phyloP scores from a whole-genome alignment of 192 early-diverging fungal genomes.

The Podila epigama region DNA sequence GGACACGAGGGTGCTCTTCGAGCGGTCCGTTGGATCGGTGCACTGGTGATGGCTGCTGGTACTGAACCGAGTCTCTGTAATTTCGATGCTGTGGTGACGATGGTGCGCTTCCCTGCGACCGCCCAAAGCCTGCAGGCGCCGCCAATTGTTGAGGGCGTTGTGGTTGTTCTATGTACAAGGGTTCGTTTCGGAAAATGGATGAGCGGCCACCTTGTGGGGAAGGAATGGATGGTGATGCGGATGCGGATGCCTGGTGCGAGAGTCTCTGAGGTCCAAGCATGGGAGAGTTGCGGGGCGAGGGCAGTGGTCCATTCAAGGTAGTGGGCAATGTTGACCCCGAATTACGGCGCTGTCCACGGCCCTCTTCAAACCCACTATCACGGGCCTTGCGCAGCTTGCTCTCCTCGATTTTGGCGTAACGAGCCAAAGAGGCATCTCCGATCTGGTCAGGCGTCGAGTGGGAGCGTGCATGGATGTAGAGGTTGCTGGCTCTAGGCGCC shows the following conservation, averaged over 20 bases:
- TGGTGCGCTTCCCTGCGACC: neutral
- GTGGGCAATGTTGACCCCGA: slow-evolving; percentile 5
- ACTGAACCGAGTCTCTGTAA: slow-evolving; percentile 3
- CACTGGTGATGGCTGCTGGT: neutral
- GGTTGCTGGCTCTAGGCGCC: slow-evolving; percentile 1
- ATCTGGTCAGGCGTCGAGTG: slow-evolving; percentile 32
- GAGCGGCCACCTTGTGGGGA: slow-evolving; percentile 1
- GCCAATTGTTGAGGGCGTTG: neutral
- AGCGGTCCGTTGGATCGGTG: neutral
- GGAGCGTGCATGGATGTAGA: slow-evolving; percentile 31
- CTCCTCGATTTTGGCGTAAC: slow-evolving; percentile 8
- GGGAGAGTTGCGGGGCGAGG: neutral
- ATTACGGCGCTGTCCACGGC: slow-evolving; percentile 18
- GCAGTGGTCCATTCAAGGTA: neutral
- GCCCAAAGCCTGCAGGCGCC: neutral
- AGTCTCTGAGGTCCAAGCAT: neutral
- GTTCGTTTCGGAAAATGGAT: slow-evolving; percentile 2
- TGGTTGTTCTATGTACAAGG: slow-evolving; percentile 16
- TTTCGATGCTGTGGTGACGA: slow-evolving; percentile 26
- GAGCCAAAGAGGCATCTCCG: slow-evolving; percentile 2
- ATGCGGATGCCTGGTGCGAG: slow-evolving; percentile 2
- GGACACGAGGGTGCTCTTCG: neutral
- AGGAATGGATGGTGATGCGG: neutral
- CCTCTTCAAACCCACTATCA: slow-evolving; percentile 37
- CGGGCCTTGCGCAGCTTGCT: slow-evolving; percentile 13